Base-by-base conservation (phyloP, 2,329 filamentous ascomycete genomes). In the Trichoderma polysporum region DNA sequence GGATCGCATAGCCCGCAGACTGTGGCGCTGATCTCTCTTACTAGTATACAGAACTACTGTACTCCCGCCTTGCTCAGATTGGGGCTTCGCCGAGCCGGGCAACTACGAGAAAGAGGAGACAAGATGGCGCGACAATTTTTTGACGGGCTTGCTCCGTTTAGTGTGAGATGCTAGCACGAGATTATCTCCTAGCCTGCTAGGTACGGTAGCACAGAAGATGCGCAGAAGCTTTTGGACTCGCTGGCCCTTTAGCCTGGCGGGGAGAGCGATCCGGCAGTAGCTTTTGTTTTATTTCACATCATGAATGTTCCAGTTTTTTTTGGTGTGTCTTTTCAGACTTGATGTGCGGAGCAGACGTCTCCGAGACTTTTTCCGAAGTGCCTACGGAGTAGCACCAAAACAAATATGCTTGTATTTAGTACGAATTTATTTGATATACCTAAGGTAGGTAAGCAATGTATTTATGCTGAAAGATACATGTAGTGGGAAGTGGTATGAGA, bases 21-120 rank as follows among this genome's bases (percentile, higher is more conserved):
- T 63, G 60, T 63, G 37, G 60, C 50, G 49, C 60, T 63, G 53
- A 56, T 54, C 37, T 37, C 33, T 62, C 35, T n/a, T n/a, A n/a
- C n/a, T n/a, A n/a, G n/a, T n/a, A n/a, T n/a, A n/a, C n/a, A n/a
- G n/a, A n/a, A n/a, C n/a, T n/a, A n/a, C n/a, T n/a, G 47, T 35
- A 47, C 27, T 47, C 39, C 37, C 37, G 25, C 29, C 33, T 60
- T 60, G 29, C 50, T 60, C 41, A 54, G 49, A 53, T 63, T 52
- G 49, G 35, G 49, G 31, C 25, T 41, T 49, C 56, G 56, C 35
- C 54, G 54, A n/a, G n/a, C n/a, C n/a, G n/a, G n/a, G n/a, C n/a
- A n/a, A 47, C 45, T 33, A 31, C 41, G 31, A 37, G 17, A 35
- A 39, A 29, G 31, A 17, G 25, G 19, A 52, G 33, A 35, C 49